Percentiles rank a stretch among this genome's conserved stretches.
phyloP scores from a whole-genome alignment of 2,329 filamentous ascomycete species.

The Hypoxylon sp. region DNA sequence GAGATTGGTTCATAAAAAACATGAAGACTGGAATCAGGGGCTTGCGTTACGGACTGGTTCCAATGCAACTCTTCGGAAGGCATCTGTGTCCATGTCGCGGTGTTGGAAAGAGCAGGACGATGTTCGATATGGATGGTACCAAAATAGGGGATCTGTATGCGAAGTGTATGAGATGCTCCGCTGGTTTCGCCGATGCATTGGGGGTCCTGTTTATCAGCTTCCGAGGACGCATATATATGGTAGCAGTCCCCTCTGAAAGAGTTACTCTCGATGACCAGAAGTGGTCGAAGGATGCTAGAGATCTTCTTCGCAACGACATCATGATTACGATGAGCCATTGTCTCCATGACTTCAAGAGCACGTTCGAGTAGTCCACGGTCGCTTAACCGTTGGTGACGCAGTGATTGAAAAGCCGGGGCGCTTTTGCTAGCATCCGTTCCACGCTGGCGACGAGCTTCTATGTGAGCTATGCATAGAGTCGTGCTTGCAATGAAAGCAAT shows the following conservation, averaged over 20 bases:
- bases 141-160: slow-evolving; percentile 61
- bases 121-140: slow-evolving; percentile 58
- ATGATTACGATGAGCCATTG: slow-evolving; percentile 40
- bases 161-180: slow-evolving; percentile 46
- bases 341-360: slow-evolving; percentile 55
- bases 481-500: slow-evolving; percentile 59
- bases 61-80: not conserved
- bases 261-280: slow-evolving; percentile 58
- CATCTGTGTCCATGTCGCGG: not conserved
- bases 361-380: slow-evolving; percentile 61
- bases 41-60: not conserved
- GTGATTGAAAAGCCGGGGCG: slow-evolving; percentile 49
- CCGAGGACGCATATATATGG: slow-evolving; percentile 24
- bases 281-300: slow-evolving; percentile 52
- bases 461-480: slow-evolving; percentile 60
- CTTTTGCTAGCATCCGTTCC: slow-evolving; percentile 13
- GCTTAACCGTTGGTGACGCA: slow-evolving; percentile 59
- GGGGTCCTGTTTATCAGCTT: slow-evolving; percentile 45
- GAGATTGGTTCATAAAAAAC: not conserved
- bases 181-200: slow-evolving; percentile 43
- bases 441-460: slow-evolving; percentile 52
- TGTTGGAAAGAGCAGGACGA: slow-evolving; percentile 19
- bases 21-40: not conserved
- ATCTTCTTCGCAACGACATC: slow-evolving; percentile 55
- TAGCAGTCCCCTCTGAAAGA: slow-evolving; percentile 28